Base-by-base conservation (phyloP, 257 asterid species). In the Mentha longifolia region DNA sequence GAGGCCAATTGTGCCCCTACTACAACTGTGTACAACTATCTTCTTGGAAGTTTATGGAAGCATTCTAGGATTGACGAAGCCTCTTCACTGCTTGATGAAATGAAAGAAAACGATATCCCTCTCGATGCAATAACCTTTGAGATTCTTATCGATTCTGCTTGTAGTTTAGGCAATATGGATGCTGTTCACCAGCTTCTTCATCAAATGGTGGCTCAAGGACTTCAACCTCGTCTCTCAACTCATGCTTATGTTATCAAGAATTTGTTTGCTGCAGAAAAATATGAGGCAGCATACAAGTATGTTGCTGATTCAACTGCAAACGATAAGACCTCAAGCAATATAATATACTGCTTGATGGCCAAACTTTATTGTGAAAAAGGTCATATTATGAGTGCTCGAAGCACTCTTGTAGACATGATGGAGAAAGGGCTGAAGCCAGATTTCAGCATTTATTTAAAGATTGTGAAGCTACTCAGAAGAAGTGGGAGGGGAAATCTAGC, bases 41-140 rank as follows among this genome's bases (percentile, higher is more conserved):
- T 89, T 75, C 86, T 92, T 68, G 90, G 96, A 39, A 77, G 86
- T 68, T 80, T 88, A 76, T 86, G 86, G 76, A 88, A 81, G 80
- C 77, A 78, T 35, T 75, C 79, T 59, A 70, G 71, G 79, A 66
- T 71, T 51, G 68, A 75, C 11, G 86, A 85, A 52, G 91, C 86
- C 60, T 72, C 45, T 54, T 42, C 35, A 2, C 35, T 92, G 46
- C 78, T 86, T 16, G 79, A 81, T 58, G 89, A 81, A 78, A 88
- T 92, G 96, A 85, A 77, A 68, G 78, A 68, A 63, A 55, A 68
- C 2, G 77, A 83, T 9, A 33, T 85, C 31, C 67, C 54, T 65
- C 80, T 81, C 19, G 94, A 92, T 79, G 87, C 82, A 25, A 72
- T 83, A 64, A 85, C 92, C 39, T 88, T 52, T 74, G 98, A 88